A percentile compares a stretch with the other conserved stretches of the same genome.
These are phyloP conservation scores for Helotiales sp. DNA, from an alignment of 2,329 filamentous ascomycete genomes.

Conservation along the genomic window DNA sequence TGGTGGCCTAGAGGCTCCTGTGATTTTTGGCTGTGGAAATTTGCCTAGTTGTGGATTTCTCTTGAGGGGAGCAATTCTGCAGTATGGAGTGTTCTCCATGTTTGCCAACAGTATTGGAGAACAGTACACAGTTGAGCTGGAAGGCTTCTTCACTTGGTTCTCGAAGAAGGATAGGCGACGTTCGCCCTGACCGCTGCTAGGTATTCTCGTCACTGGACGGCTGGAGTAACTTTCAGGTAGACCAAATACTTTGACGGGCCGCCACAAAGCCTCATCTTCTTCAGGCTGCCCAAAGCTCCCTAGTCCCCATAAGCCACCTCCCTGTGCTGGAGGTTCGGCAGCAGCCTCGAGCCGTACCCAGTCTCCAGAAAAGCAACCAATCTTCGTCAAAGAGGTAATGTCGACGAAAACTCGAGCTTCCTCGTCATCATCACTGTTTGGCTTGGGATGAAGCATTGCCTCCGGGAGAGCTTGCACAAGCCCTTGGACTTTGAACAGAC, in stretches of 20 bases:
- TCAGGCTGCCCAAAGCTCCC: conserved; percentile 65
- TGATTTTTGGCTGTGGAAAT: conserved; percentile 56
- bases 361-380: conserved; percentile 96
- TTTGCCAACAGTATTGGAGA: conserved; percentile 89
- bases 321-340: conserved; percentile 70
- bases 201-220: conserved; percentile 60
- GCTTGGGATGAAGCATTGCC: conserved; percentile 82
- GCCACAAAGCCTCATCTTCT: conserved; percentile 67
- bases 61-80: conserved; percentile 74
- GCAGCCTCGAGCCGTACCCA: conserved; percentile 86
- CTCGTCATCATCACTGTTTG: conserved; percentile 75
- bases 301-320: conserved; percentile 65
- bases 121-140: conserved; percentile 66
- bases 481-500: conserved; percentile 81
- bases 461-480: conserved; percentile 70
- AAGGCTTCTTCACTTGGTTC: conserved; percentile 63
- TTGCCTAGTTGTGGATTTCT: conserved; percentile 48
- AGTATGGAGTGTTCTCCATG: conserved; percentile 73
- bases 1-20: conserved; percentile 55
- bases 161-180: conserved; percentile 64
- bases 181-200: conserved; percentile 52
- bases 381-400: conserved; percentile 78
- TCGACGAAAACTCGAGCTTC: conserved; percentile 90
- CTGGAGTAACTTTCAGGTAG: conserved; percentile 74
- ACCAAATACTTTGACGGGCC: conserved; percentile 85